A percentile compares a stretch with the other conserved stretches of the same genome.
Evolutionary conservation across 305 asterid species (phyloP).

Genomic region (Euphrasia arctica): DNA sequence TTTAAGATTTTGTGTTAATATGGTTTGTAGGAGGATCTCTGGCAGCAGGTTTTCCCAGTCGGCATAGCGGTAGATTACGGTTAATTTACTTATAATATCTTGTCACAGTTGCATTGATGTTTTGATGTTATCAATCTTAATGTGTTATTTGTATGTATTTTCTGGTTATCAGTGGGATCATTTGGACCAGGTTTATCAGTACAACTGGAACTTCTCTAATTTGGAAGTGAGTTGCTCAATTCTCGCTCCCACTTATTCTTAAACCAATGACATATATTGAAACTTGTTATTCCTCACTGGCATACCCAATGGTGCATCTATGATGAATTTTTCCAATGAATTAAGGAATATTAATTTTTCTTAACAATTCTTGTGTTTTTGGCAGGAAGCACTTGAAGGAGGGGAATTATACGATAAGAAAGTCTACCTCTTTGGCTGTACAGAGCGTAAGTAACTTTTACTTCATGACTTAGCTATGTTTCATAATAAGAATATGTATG

Average conservation of each 20-base stretch:
- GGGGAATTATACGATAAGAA: conserved; percentile 50
- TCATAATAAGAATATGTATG: too few species aligned
- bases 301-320: neutral
- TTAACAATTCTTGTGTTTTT: conserved; percentile 28
- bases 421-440: conserved; percentile 85
- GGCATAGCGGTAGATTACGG: conserved; percentile 32
- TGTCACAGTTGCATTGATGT: neutral
- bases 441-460: conserved; percentile 71
- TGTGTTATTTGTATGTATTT: neutral
- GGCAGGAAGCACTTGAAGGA: conserved; percentile 68
- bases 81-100: conserved; percentile 12
- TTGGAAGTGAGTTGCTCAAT: conserved; percentile 61
- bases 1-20: neutral
- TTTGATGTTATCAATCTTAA: neutral
- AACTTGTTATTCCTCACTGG: neutral
- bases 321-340: neutral
- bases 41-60: conserved; percentile 52
- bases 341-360: conserved; percentile 17
- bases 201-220: conserved; percentile 55
- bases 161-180: conserved; percentile 60
- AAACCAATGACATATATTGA: neutral
- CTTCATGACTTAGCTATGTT: neutral
- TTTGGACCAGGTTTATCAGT: conserved; percentile 67
- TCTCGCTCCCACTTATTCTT: conserved; percentile 1
- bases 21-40: conserved; percentile 49